These are phyloP conservation scores for Penicillium dipodomyicola DNA, from an alignment of 495 filamentous ascomycete species.

Conservation along the genomic window DNA sequence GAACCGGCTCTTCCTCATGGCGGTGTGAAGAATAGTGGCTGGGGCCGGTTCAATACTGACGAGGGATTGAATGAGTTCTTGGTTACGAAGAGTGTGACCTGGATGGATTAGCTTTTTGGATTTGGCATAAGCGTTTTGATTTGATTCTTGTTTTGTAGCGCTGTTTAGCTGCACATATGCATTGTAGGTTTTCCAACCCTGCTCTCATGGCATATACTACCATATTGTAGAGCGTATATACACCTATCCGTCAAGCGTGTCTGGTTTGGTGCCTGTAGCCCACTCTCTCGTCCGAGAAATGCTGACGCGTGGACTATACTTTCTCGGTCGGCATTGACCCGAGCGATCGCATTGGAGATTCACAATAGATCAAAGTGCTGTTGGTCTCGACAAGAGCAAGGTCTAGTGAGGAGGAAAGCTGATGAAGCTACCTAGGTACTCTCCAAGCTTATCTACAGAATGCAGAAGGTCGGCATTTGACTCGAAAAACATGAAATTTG, in stretches of 20 bases:
- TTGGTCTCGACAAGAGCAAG: neutral
- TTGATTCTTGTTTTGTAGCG: neutral
- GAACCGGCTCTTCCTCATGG: slow-evolving; percentile 77
- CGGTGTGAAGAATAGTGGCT: slow-evolving; percentile 81
- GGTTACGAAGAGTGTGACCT: slow-evolving; percentile 79
- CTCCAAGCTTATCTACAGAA: slow-evolving; percentile 6
- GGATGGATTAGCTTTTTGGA: slow-evolving; percentile 38
- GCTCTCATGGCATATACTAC: neutral
- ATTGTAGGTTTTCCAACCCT: neutral
- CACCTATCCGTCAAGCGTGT: neutral
- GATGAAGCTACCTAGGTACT: neutral
- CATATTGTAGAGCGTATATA: neutral
- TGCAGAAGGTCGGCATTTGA: slow-evolving; percentile 26
- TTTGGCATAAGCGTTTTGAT: neutral
- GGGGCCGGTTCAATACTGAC: slow-evolving; percentile 60
- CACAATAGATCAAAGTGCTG: neutral
- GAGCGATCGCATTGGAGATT: slow-evolving; percentile 1
- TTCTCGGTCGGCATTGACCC: slow-evolving; percentile 21
- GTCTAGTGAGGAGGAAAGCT: neutral
- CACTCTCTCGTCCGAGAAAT: slow-evolving; percentile 10
- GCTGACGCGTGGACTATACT: neutral
- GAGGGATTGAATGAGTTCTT: slow-evolving; percentile 71
- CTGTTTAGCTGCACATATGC: neutral
- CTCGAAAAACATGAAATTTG: no score
- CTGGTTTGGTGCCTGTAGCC: neutral